Evolutionary conservation across 2,329 filamentous ascomycete genomes (phyloP), one percentile per base, ranked within the genome.

Genomic region (Claviceps purpurea): DNA sequence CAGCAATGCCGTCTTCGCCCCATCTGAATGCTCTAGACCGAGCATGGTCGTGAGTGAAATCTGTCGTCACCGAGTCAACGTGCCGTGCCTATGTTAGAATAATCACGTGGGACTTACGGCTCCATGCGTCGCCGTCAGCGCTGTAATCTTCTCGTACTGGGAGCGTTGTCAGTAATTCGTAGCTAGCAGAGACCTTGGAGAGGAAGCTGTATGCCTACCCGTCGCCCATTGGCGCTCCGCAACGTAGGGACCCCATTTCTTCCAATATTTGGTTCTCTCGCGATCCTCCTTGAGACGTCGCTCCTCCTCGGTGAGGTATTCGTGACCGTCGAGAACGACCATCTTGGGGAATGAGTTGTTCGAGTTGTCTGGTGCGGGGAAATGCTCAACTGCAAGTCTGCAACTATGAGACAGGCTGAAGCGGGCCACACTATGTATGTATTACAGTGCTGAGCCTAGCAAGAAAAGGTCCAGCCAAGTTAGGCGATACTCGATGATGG

Each of bases 1-100:
- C 91, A 52, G 91, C 89, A 69, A 97, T 97, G 57, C 91, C 91
- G 65, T 97, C 91, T 65, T 97, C 91, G 56, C 91, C 91, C 91
- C 91, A 97, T 62, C 91, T 81, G 67, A 90, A 97, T 56, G 89
- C 81, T 68, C 91, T 82, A 55, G 87, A 90, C 61, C 89, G 81
- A 51, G 93, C 87, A 69, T 95, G 84, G 56, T 96, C 89, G 70
- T 97, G 89, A 30, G 89, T 85, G 67, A 97, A 97, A 72, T 96
- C 88, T 94, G 60, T 38, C 5, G 42, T 22, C 26, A 34, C 22
- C 11, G 11, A 16, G 45, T 48, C 34, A 49, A 34, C 42, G 30
- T 53, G 49, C n/a, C 48, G 18, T 30, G 26, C 26, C 26, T 30
- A 10, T 30, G 8, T 30, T 30, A 30, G 57, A 49, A 39, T 41